These are phyloP conservation scores for Trifolium fragiferum DNA, from an alignment of 306 rosid genomes.

Conservation along the genomic window DNA sequence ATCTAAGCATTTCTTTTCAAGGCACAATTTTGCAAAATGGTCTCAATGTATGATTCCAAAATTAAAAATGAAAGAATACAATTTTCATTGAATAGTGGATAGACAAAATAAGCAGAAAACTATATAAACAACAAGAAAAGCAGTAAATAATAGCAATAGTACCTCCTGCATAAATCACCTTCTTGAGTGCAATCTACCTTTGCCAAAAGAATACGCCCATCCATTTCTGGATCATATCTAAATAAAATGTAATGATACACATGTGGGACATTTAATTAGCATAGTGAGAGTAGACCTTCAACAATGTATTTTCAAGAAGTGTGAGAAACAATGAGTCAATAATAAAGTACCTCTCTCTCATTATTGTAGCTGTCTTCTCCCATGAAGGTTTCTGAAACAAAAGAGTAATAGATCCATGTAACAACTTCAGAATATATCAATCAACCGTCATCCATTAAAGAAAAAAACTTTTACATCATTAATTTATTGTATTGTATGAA, in stretches of 20 bases:
- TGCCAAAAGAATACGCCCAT: slow-evolving; percentile 83
- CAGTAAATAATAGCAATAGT: slow-evolving; percentile 39
- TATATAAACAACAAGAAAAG: slow-evolving; percentile 17
- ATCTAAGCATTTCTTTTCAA: slow-evolving; percentile 13
- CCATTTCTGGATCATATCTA: slow-evolving; percentile 93
- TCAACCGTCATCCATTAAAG: slow-evolving; percentile 38
- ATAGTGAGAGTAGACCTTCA: slow-evolving; percentile 29
- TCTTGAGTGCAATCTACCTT: slow-evolving; percentile 91
- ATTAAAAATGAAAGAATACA: not conserved
- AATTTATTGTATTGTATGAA: slow-evolving; percentile 17
- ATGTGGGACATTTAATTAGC: slow-evolving; percentile 34
- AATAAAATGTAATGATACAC: slow-evolving; percentile 36
- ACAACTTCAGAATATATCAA: slow-evolving; percentile 29
- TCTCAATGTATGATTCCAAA: slow-evolving; percentile 29
- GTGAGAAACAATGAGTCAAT: slow-evolving; percentile 38
- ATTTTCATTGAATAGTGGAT: not conserved
- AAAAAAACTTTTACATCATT: slow-evolving; percentile 16
- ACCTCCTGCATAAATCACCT: slow-evolving; percentile 87
- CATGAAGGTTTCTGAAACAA: slow-evolving; percentile 90
- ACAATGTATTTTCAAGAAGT: slow-evolving; percentile 35
- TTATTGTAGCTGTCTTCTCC: slow-evolving; percentile 86
- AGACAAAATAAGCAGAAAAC: not conserved
- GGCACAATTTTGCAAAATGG: slow-evolving; percentile 12
- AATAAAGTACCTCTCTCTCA: slow-evolving; percentile 75
- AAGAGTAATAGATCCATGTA: slow-evolving; percentile 33